Percentiles rank a stretch among this genome's conserved stretches.
Evolutionary conservation across 495 filamentous ascomycete genomes (phyloP).

Genomic region (Aspergillus saccharolyticus): DNA sequence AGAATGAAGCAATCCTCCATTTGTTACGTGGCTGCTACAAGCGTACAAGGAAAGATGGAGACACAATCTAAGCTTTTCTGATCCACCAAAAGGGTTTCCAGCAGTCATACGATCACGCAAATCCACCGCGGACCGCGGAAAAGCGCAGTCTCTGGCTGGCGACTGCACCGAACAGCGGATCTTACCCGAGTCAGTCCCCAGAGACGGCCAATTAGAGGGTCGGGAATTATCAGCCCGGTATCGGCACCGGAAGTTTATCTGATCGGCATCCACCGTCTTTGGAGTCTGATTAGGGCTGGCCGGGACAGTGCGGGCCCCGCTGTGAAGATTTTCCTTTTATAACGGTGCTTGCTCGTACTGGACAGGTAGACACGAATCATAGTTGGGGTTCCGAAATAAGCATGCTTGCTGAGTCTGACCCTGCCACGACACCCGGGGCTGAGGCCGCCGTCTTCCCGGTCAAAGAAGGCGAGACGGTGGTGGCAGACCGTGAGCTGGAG

Average conservation of each 20-base stretch:
- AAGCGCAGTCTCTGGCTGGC: not conserved
- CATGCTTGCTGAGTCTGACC: too few species aligned
- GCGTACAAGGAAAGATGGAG: too few species aligned
- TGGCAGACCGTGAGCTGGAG: constrained; percentile 12
- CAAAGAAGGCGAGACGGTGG: constrained; percentile 23
- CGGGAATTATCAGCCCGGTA: not conserved
- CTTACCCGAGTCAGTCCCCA: not conserved
- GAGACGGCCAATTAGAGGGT: not conserved
- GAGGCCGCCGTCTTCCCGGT: not conserved
- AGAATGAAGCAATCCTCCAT: too few species aligned
- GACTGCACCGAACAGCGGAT: not conserved
- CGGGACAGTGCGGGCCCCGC: not conserved
- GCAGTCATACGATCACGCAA: not conserved
- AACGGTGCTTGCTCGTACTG: not conserved
- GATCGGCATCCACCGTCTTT: not conserved
- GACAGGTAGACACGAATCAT: too few species aligned
- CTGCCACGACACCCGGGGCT: not conserved
- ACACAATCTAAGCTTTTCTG: too few species aligned
- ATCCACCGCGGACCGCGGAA: not conserved
- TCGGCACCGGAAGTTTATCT: not conserved
- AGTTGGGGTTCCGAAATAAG: too few species aligned
- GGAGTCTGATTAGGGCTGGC: not conserved
- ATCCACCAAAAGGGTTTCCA: too few species aligned
- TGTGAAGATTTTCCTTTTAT: too few species aligned
- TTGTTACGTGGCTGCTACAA: too few species aligned